Percentiles rank a stretch among this genome's conserved stretches.
phyloP scores from a whole-genome alignment of 2,329 filamentous ascomycete species.

The Apiospora koreana region DNA sequence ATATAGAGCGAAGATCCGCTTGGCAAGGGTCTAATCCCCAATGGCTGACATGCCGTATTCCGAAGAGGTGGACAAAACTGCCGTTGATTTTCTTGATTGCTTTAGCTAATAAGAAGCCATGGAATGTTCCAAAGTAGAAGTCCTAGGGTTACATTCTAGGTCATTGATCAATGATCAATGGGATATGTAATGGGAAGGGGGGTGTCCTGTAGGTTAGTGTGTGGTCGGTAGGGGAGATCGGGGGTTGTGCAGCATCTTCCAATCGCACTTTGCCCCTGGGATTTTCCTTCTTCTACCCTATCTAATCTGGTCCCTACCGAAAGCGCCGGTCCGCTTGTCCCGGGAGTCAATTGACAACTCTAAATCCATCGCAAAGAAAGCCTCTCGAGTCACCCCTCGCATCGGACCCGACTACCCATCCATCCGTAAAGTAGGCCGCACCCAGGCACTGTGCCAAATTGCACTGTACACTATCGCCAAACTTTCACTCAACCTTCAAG shows the following conservation, averaged over 20 bases:
- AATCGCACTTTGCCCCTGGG: not conserved
- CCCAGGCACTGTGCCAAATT: not conserved
- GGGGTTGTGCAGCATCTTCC: not conserved
- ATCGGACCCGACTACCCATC: not conserved
- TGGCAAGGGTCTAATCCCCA: conserved; percentile 5
- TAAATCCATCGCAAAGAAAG: not conserved
- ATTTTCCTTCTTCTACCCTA: not conserved
- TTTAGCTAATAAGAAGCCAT: not conserved
- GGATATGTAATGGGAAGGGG: not conserved
- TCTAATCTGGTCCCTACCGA: conserved; percentile 3
- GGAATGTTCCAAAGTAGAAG: conserved; percentile 2
- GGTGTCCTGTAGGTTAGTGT: not conserved
- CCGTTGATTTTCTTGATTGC: not conserved
- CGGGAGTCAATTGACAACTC: not conserved
- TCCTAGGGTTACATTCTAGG: not conserved
- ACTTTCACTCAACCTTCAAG: not conserved
- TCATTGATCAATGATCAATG: too few species aligned
- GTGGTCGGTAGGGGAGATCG: not conserved
- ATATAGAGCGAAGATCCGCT: not conserved
- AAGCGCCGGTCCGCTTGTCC: conserved; percentile 4
- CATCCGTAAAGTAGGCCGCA: not conserved
- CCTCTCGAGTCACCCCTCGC: not conserved
- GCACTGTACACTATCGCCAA: not conserved
- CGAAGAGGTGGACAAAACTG: conserved; percentile 1
- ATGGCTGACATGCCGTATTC: conserved; percentile 3